phyloP scores from a whole-genome alignment of 345 rosid genomes.

The Draba incana region DNA sequence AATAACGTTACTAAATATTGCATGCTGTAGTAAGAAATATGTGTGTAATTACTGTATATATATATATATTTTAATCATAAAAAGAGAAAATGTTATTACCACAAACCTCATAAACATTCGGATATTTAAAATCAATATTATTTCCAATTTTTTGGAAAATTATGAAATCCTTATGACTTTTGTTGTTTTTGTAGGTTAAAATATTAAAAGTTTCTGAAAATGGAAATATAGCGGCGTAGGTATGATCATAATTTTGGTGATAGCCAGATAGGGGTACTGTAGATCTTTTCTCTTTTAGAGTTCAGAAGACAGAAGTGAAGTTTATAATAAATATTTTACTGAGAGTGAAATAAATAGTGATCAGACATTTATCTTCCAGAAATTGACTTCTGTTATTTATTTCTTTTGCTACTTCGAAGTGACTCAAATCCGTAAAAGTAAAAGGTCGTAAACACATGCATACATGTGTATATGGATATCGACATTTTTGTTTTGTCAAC shows the following conservation, averaged over 20 bases:
- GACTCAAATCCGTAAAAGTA: constrained; percentile 41
- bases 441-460: constrained; percentile 25
- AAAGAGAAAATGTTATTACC: not conserved
- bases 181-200: not conserved
- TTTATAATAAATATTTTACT: constrained; percentile 26
- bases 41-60: constrained; percentile 2
- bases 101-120: not conserved
- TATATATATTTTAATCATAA: not conserved
- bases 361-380: constrained; percentile 44
- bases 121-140: not conserved
- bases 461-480: not conserved
- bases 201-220: constrained; percentile 29
- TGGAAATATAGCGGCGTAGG: constrained; percentile 31
- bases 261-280: constrained; percentile 31
- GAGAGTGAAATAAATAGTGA: constrained; percentile 43
- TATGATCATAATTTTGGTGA: constrained; percentile 27
- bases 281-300: constrained; percentile 16
- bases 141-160: not conserved
- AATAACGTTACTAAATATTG: not conserved
- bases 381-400: constrained; percentile 41
- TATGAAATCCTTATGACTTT: not conserved
- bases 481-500: not conserved
- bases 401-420: constrained; percentile 36
- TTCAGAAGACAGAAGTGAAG: constrained; percentile 36
- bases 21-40: not conserved